phyloP scores from a whole-genome alignment of 2,329 filamentous ascomycete species.

The Colletotrichum sp. region DNA sequence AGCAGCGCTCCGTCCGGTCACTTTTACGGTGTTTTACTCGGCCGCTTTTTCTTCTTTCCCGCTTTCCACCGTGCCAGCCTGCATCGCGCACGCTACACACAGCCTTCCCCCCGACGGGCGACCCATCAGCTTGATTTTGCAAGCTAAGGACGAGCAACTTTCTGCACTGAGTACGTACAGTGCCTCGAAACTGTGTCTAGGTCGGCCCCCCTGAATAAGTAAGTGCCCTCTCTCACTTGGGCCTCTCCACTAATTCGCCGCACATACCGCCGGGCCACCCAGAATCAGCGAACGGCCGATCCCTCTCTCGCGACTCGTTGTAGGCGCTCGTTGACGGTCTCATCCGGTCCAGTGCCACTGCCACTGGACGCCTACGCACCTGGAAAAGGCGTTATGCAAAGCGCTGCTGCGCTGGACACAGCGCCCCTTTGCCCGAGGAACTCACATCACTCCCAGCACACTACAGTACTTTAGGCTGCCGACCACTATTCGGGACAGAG shows the following conservation, averaged over 20 bases:
- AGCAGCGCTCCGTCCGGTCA: background rate
- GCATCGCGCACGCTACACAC: background rate
- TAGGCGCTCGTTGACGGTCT: background rate
- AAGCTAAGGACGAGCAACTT: background rate
- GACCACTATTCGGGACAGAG: background rate
- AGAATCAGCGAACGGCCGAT: slow-evolving; percentile 22
- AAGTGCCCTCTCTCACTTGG: slow-evolving; percentile 15
- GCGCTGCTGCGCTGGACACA: background rate
- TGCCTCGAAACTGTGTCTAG: background rate
- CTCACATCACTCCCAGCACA: background rate
- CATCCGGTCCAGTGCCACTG: background rate
- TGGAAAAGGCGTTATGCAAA: background rate
- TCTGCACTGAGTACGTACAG: background rate
- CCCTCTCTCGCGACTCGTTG: background rate
- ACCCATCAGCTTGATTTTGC: background rate
- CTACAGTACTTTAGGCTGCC: background rate
- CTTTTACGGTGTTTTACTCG: slow-evolving; percentile 15
- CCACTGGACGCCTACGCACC: background rate
- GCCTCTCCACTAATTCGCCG: slow-evolving; percentile 63
- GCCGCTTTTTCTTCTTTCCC: slow-evolving; percentile 9
- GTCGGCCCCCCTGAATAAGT: background rate
- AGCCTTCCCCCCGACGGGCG: background rate
- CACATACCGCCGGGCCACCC: slow-evolving; percentile 58
- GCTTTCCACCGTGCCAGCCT: background rate
- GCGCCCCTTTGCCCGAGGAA: background rate